Percentiles rank a stretch among this genome's conserved stretches.
phyloP scores from a whole-genome alignment of 805 yeast genomes.

The Brettanomyces custersianus region DNA sequence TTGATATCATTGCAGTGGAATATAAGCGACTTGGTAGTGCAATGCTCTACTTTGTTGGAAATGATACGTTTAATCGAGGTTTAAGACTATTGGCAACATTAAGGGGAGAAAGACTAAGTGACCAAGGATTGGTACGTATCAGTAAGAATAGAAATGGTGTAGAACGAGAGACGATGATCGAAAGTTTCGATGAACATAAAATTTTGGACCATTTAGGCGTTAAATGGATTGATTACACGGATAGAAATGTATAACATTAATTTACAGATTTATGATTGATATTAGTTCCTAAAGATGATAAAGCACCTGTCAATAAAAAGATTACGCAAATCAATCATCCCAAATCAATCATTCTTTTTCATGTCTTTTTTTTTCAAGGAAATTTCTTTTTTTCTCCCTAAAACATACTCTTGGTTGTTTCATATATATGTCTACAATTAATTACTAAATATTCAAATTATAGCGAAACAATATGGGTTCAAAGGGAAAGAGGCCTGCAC shows the following conservation, averaged over 20 bases:
- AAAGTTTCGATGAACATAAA: constrained; percentile 32
- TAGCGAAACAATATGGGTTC: neutral
- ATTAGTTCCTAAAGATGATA: too few species aligned
- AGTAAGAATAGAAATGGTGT: neutral
- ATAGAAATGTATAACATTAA: constrained; percentile 14
- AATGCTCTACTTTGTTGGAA: constrained; percentile 46
- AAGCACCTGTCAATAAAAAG: too few species aligned
- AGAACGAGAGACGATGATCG: constrained; percentile 24
- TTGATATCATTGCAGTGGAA: constrained; percentile 42
- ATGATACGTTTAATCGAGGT: constrained; percentile 40
- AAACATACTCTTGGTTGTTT: too few species aligned
- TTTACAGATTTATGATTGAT: too few species aligned
- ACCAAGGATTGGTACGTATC: constrained; percentile 31
- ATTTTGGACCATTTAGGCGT: constrained; percentile 39
- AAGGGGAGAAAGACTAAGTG: constrained; percentile 30
- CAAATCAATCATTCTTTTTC: too few species aligned
- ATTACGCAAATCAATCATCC: too few species aligned
- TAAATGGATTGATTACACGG: constrained; percentile 17
- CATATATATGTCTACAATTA: too few species aligned
- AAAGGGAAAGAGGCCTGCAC: constrained; percentile 1
- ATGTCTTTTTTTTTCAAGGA: too few species aligned
- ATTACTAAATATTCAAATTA: too few species aligned
- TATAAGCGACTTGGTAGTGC: constrained; percentile 38
- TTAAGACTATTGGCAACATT: constrained; percentile 34
- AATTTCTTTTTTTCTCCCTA: too few species aligned